phyloP scores from a whole-genome alignment of 1,284 basidiomycete species.

The Coniferiporia weirii region DNA sequence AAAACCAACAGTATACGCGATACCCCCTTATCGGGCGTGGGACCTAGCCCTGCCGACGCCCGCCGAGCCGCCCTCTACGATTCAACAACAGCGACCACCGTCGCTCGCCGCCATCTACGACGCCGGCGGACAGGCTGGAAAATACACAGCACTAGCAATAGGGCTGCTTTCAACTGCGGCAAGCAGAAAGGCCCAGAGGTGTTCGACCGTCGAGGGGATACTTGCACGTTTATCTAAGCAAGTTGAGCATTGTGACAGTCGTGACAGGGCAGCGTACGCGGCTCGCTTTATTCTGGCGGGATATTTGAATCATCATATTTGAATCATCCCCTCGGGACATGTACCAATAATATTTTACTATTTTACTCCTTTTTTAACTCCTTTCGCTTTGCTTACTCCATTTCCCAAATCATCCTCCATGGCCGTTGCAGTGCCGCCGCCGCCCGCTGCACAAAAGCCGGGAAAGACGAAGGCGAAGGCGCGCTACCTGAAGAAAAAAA shows the following conservation, averaged over 20 bases:
- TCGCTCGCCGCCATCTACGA: neutral
- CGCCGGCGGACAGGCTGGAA: neutral
- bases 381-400: neutral
- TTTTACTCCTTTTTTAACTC: neutral
- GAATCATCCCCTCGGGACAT: too few species aligned
- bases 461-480: slow-evolving; percentile 55
- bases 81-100: neutral
- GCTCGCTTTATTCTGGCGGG: too few species aligned
- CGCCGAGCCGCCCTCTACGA: too few species aligned
- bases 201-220: too few species aligned
- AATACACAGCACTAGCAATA: too few species aligned
- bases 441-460: slow-evolving; percentile 20
- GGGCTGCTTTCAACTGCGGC: too few species aligned
- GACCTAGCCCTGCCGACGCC: neutral
- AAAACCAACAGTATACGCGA: neutral
- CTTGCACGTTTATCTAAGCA: too few species aligned
- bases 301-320: too few species aligned
- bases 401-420: neutral
- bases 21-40: slow-evolving; percentile 7
- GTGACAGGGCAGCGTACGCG: too few species aligned
- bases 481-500: slow-evolving; percentile 63
- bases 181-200: too few species aligned
- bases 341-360: neutral
- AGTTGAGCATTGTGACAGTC: too few species aligned
- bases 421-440: neutral